Evolutionary conservation across 1,139 yeast species (phyloP).

Genomic region (Debaryomyces robertsiae): DNA sequence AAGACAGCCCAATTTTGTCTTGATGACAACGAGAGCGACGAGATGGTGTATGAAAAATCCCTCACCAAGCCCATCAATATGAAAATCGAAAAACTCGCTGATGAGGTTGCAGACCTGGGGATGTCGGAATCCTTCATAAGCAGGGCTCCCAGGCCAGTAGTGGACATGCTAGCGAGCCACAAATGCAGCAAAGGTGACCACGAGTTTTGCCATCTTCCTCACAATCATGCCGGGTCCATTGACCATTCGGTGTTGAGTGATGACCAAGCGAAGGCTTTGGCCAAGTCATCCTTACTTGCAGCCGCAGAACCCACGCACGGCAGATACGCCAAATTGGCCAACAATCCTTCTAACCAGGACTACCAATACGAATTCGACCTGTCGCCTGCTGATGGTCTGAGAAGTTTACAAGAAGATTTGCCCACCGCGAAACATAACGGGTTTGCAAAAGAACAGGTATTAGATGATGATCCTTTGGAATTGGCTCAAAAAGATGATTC

Average conservation of each 20-base stretch:
- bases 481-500: slow-evolving; percentile 49
- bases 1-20: slow-evolving; percentile 21
- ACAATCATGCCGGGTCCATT: slow-evolving; percentile 42
- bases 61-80: slow-evolving; percentile 6
- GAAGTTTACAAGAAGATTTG: slow-evolving; percentile 15
- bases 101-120: slow-evolving; percentile 42
- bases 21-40: slow-evolving; percentile 22
- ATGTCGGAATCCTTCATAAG: slow-evolving; percentile 49
- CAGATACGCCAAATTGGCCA: slow-evolving; percentile 49
- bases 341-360: slow-evolving; percentile 18
- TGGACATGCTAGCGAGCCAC: slow-evolving; percentile 29
- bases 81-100: slow-evolving; percentile 8
- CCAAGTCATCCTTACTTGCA: slow-evolving; percentile 55
- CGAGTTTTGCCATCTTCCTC: slow-evolving; percentile 39
- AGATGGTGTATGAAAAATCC: slow-evolving; percentile 10
- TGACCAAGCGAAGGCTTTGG: slow-evolving; percentile 53
- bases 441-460: slow-evolving; percentile 10
- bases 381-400: background rate
- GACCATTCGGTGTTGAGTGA: slow-evolving; percentile 45
- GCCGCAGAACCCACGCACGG: slow-evolving; percentile 63
- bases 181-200: slow-evolving; percentile 29
- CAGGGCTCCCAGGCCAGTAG: slow-evolving; percentile 44
- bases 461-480: slow-evolving; percentile 37
- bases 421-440: slow-evolving; percentile 17
- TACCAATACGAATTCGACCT: slow-evolving; percentile 16